A percentile compares a stretch with the other conserved stretches of the same genome.
Evolutionary conservation across 345 rosid genomes (phyloP).

Genomic region (Kernera saxatilis): DNA sequence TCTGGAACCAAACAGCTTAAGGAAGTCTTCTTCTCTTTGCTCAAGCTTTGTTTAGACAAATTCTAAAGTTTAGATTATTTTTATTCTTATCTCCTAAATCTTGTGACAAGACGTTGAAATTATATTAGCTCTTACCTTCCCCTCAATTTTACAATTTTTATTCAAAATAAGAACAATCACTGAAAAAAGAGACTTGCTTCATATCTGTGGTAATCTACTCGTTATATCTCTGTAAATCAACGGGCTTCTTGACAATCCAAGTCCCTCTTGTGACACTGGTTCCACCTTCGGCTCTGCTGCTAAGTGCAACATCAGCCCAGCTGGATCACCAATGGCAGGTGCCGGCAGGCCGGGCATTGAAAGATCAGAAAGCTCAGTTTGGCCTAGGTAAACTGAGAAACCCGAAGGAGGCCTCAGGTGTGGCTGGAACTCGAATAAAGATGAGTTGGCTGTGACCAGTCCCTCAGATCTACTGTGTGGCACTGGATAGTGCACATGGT

Average conservation of each 20-base stretch:
- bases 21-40: background rate
- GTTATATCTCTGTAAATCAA: slow-evolving; percentile 60
- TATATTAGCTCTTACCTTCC: background rate
- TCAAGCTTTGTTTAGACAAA: slow-evolving; percentile 1
- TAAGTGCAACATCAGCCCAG: slow-evolving; percentile 48
- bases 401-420: slow-evolving; percentile 42
- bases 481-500: slow-evolving; percentile 39
- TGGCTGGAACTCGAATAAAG: slow-evolving; percentile 48
- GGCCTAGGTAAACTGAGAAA: slow-evolving; percentile 54
- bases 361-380: slow-evolving; percentile 45
- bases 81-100: background rate
- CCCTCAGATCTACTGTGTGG: slow-evolving; percentile 52
- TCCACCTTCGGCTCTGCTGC: slow-evolving; percentile 68
- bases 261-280: slow-evolving; percentile 48
- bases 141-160: background rate
- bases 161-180: slow-evolving; percentile 1
- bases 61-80: background rate
- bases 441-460: slow-evolving; percentile 36
- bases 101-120: background rate
- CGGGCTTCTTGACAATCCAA: slow-evolving; percentile 48
- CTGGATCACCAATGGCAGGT: slow-evolving; percentile 21
- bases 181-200: background rate
- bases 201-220: slow-evolving; percentile 59
- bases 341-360: slow-evolving; percentile 34
- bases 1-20: slow-evolving; percentile 8